phyloP scores from a whole-genome alignment of 257 asterid genomes.

The Solanum tarijense region DNA sequence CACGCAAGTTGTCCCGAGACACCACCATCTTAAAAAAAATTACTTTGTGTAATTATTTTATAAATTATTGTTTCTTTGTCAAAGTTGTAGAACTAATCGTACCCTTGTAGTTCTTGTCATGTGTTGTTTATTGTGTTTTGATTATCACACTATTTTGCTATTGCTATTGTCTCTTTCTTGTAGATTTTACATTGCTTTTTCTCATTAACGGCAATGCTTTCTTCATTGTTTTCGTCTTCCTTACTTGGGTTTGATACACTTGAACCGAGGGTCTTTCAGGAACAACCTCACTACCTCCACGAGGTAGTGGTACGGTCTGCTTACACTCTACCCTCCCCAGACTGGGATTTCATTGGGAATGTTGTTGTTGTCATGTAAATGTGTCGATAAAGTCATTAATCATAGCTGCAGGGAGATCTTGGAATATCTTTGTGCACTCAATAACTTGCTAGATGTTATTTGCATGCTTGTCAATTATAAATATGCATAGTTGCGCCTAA shows the following conservation, averaged over 20 bases:
- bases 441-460: neutral
- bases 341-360: neutral
- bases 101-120: neutral
- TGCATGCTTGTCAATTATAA: neutral
- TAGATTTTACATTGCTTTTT: neutral
- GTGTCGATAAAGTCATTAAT: neutral
- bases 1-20: neutral
- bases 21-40: neutral
- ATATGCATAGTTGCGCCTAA: slow-evolving; percentile 12
- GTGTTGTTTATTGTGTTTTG: neutral
- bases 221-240: neutral
- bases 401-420: neutral
- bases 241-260: neutral
- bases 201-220: neutral
- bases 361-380: neutral
- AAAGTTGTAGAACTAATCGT: neutral
- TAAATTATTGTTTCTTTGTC: neutral
- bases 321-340: neutral
- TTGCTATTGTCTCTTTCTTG: neutral
- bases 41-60: neutral
- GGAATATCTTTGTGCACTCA: neutral
- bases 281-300: neutral
- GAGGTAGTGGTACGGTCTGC: neutral
- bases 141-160: neutral
- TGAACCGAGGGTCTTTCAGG: neutral